Evolutionary conservation across 805 yeast species (phyloP), one percentile per base, ranked within the genome.

Genomic region (Ogataea pini): DNA sequence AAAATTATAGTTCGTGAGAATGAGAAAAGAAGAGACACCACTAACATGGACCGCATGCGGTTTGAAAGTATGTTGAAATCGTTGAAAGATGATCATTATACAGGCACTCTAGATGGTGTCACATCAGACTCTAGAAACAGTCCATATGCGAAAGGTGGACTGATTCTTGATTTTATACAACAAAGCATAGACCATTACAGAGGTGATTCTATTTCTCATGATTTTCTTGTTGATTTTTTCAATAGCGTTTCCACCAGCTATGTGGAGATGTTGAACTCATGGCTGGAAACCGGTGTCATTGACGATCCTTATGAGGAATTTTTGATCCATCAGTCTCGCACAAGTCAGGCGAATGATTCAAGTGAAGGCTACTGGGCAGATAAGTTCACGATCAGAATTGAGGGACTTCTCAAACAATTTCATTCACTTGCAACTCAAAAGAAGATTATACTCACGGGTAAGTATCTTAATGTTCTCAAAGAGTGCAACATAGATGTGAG

Each of bases 251-350:
- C 95, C 32, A 58, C 52, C 27, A 80, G 80, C 33, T 94, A 89
- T 59, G 71, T 88, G 16, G 55, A 56, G 1, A 85, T 86, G 82
- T 70, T 94, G 8, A 83, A 86, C 56, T 62, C 70, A n/a, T 94
- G 99, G 99, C 72, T 92, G 14, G 73, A 76, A 4, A 69, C 75
- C 42, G 99, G 99, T 0, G 70, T 72, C 5, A 72, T 94, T 8
- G 76, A 79, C 52, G 99, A 94, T 57, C 89, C 88, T 0, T 82
- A 80, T 60, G 81, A 83, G 33, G 99, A 92, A 64, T 94, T 94
- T 62, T 68, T 90, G 60, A 79, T 94, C n/a, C 75, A 78, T 24
- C 70, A 76, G 56, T 43, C 58, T 3, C 39, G 27, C 2, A 24
- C 42, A 3, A 42, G 49, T 14, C 37, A 36, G 2, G 16, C 39